Evolutionary conservation across 768 basidiomycete genomes (phyloP), one percentile per base, ranked within the genome.

Genomic region (Bullera alba): DNA sequence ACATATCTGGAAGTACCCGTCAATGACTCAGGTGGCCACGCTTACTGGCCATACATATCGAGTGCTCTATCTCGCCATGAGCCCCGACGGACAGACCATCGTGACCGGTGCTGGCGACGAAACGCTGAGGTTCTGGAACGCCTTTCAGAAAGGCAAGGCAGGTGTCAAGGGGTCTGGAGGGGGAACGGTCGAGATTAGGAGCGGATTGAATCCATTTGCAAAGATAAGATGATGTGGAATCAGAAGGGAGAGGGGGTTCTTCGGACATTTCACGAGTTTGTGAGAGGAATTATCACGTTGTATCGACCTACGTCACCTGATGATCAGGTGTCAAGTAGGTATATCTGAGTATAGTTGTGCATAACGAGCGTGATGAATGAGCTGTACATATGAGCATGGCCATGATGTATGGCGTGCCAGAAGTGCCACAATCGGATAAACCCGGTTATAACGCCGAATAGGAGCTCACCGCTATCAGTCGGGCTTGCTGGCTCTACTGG

Each of bases 81-180:
- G 84, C 64, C 92, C 92, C 0, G 92, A 95, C 60, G 91, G 92
- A 16, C 89, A 93, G 75, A 97, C 92, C 0, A 96, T 97, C 56
- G 95, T 96, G 23, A 97, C 92, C 0, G 93, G 93, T 15, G 93
- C 93, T 0, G 93, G 93, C 0, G 93, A 99, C 71, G 93, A 97
- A 75, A 99, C 93, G 3, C 75, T 99, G 46, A 75, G 91, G 56
- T 97, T 97, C 73, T 97, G 93, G 93, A 93, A 90, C 70, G 91
- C 90, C 0, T 96, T 99, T 65, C 46, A 59, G 43, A 61, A 57
- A 45, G 52, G 51, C 15, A 39, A 27, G 32, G 53, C 46, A 15
- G 51, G 49, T 17, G 42, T 17, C 17, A 35, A 45, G 22, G 49
- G 32, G 25, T 19, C 22, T 16, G 30, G 43, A 10, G 52, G 50